Conservation (phyloP, 768 basidiomycete genomes). For the Tricholoma flavovirens region DNA sequence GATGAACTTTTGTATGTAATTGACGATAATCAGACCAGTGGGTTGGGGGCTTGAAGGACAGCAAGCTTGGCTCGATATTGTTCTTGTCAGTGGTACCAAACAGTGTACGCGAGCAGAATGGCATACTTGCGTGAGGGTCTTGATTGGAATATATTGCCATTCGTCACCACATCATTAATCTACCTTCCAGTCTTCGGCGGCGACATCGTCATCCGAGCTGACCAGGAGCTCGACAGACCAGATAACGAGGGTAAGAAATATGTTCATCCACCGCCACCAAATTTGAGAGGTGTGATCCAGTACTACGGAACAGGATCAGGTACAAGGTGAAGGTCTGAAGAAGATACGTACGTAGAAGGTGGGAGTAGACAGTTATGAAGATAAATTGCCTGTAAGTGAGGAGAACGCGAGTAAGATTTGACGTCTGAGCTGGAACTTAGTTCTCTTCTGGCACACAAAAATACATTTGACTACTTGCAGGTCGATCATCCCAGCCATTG, state of each 20-base stretch:
- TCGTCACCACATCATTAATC: constrained; percentile 37
- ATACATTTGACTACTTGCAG: constrained; percentile 38
- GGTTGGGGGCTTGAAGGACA: neutral
- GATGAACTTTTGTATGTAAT: neutral
- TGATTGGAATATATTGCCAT: neutral
- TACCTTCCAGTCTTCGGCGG: constrained; percentile 71
- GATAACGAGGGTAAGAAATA: constrained; percentile 77
- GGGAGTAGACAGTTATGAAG: constrained; percentile 84
- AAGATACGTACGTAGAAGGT: constrained; percentile 62
- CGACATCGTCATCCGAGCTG: constrained; percentile 64
- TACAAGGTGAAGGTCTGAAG: neutral
- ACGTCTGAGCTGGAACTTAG: constrained; percentile 47
- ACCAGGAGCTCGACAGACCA: constrained; percentile 83
- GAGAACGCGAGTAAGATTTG: constrained; percentile 65
- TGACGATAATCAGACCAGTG: neutral
- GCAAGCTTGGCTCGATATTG: neutral
- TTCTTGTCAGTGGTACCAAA: neutral
- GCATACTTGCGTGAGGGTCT: neutral
- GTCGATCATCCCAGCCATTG: constrained; percentile 66
- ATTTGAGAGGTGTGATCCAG: constrained; percentile 87
- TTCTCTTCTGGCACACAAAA: neutral
- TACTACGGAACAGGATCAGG: constrained; percentile 35
- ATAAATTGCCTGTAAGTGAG: constrained; percentile 81
- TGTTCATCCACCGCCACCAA: constrained; percentile 92
- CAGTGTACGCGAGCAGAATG: neutral